Conservation (phyloP, 345 rosid species). For the Dipteronia dyeriana region DNA sequence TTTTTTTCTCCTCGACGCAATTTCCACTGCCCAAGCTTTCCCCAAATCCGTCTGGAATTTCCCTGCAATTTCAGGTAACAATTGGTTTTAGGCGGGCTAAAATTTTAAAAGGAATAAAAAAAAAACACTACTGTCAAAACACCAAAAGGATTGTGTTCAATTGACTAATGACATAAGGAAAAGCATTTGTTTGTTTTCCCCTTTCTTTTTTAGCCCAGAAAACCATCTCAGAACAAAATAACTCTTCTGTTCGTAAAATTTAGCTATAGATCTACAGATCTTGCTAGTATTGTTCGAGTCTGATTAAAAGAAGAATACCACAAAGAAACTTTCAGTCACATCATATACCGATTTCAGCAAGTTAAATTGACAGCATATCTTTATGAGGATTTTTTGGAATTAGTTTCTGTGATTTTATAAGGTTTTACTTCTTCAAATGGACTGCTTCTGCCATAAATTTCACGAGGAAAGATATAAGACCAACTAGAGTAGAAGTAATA, state of each 20-base stretch:
- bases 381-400: background rate
- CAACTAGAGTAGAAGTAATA: background rate
- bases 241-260: background rate
- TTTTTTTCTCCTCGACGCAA: conserved; percentile 68
- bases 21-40: conserved; percentile 85
- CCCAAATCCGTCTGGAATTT: conserved; percentile 87
- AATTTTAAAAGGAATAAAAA: background rate
- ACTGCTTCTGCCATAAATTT: background rate
- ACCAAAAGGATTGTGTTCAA: background rate
- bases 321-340: background rate
- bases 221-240: background rate
- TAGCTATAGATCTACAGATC: background rate
- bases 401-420: background rate
- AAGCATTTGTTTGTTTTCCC: background rate
- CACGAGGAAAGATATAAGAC: background rate
- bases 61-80: conserved; percentile 42
- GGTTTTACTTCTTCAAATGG: background rate
- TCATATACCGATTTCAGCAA: background rate
- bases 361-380: background rate
- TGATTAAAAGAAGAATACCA: background rate
- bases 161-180: background rate
- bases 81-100: background rate
- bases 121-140: background rate
- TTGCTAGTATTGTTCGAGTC: background rate
- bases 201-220: background rate